These are phyloP conservation scores for Platismatia glauca DNA, from an alignment of 495 filamentous ascomycete genomes.

Conservation along the genomic window DNA sequence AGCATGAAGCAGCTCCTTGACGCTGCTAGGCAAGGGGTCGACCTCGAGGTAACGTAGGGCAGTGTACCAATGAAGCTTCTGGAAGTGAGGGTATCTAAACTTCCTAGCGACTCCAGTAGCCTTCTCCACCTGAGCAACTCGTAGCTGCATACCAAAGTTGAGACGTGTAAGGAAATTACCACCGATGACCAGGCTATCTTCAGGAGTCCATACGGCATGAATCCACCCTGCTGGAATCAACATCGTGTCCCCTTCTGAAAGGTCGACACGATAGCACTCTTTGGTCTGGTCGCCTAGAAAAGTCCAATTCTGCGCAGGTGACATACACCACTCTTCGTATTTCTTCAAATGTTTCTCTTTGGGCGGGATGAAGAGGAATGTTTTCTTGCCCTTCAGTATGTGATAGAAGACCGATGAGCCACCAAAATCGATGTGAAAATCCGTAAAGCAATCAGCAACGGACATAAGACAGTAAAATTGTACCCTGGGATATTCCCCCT, in stretches of 20 bases:
- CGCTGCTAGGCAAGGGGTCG: conserved; percentile 53
- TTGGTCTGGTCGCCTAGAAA: conserved; percentile 60
- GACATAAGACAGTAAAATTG: conserved; percentile 73
- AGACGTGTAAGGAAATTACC: conserved; percentile 67
- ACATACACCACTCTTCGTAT: conserved; percentile 71
- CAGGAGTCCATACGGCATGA: conserved; percentile 71
- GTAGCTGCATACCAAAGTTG: conserved; percentile 65
- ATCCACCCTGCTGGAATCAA: conserved; percentile 75
- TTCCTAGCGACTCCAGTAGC: conserved; percentile 60
- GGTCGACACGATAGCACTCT: conserved; percentile 65
- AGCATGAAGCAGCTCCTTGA: conserved; percentile 47
- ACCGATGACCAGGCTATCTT: conserved; percentile 67
- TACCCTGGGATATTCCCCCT: conserved; percentile 52
- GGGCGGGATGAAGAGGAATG: conserved; percentile 70
- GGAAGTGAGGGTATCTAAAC: conserved; percentile 65
- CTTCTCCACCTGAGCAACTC: conserved; percentile 62
- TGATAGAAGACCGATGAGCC: conserved; percentile 74
- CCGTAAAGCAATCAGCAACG: conserved; percentile 68
- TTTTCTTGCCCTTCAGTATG: conserved; percentile 67
- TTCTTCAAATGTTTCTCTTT: conserved; percentile 67
- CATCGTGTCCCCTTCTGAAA: conserved; percentile 67
- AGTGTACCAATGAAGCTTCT: conserved; percentile 67
- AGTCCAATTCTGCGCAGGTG: conserved; percentile 61
- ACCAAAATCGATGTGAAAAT: conserved; percentile 76
- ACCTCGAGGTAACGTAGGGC: conserved; percentile 57